Evolutionary conservation across 2,329 filamentous ascomycete species (phyloP).

Genomic region (Sporothrix luriei): DNA sequence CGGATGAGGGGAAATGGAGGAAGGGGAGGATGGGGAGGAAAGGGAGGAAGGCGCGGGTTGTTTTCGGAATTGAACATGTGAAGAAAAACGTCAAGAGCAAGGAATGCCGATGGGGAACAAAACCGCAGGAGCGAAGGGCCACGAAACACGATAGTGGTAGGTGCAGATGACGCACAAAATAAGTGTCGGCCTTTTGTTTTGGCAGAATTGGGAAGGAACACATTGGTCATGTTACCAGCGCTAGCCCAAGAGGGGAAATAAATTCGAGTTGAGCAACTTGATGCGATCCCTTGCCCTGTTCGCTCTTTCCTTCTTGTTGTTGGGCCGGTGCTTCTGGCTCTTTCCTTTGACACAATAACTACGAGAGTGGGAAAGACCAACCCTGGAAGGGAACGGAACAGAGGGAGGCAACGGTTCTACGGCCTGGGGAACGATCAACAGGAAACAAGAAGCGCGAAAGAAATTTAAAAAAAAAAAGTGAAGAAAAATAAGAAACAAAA

Average conservation of each 20-base stretch:
- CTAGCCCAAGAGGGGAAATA: slow-evolving; percentile 25
- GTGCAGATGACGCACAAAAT: background rate
- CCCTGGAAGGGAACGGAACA: slow-evolving; percentile 26
- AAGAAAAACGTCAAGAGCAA: slow-evolving; percentile 6
- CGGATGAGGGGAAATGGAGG: background rate
- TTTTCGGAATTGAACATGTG: background rate
- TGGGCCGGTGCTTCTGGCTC: background rate
- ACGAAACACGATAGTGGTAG: background rate
- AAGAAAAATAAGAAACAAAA: slow-evolving; percentile 3
- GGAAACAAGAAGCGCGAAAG: background rate
- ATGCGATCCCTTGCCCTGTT: too few relatives aligned
- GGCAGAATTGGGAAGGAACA: slow-evolving; percentile 10
- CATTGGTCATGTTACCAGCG: slow-evolving; percentile 15
- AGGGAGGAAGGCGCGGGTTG: background rate
- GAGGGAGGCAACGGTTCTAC: background rate
- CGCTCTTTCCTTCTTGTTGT: background rate
- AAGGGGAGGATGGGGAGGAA: background rate
- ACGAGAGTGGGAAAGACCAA: slow-evolving; percentile 27
- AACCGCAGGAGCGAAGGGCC: background rate
- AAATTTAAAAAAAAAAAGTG: background rate
- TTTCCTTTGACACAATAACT: slow-evolving; percentile 19
- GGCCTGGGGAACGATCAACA: background rate
- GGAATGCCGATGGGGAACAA: background rate
- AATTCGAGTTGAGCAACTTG: too few relatives aligned
- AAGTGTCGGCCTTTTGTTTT: background rate